Evolutionary conservation across 768 basidiomycete species (phyloP).

Genomic region (Harrya chromipes): DNA sequence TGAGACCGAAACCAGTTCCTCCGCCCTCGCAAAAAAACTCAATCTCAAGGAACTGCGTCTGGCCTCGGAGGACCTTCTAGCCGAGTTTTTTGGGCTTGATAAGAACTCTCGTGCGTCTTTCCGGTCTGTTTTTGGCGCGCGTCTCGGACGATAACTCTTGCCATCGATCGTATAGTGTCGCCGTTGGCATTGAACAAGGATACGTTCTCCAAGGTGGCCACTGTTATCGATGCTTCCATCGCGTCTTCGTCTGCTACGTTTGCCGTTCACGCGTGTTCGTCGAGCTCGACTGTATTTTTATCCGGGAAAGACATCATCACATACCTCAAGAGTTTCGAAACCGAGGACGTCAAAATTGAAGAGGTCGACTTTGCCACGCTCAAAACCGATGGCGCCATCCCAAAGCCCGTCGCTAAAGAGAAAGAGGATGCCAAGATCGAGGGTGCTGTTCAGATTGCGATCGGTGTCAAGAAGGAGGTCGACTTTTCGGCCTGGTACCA

Average conservation of each 20-base stretch:
- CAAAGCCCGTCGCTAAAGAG: constrained; percentile 44
- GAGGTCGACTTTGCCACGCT: constrained; percentile 71
- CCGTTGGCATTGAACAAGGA: constrained; percentile 66
- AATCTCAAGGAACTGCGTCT: constrained; percentile 85
- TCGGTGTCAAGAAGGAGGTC: constrained; percentile 93
- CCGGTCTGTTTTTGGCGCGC: neutral
- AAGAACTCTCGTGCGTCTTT: constrained; percentile 80
- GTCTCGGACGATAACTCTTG: neutral
- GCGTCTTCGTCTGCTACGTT: constrained; percentile 58
- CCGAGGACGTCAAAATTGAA: constrained; percentile 58
- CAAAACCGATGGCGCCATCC: constrained; percentile 42
- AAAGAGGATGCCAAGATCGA: constrained; percentile 82
- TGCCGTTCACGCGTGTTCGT: constrained; percentile 74
- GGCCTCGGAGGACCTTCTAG: constrained; percentile 81
- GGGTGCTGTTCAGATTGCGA: constrained; percentile 87
- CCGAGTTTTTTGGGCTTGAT: constrained; percentile 78
- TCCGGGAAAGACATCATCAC: constrained; percentile 70
- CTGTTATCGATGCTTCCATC: constrained; percentile 78
- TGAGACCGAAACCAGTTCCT: constrained; percentile 77
- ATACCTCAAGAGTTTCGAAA: constrained; percentile 72
- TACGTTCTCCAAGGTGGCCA: constrained; percentile 67
- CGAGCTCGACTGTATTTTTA: constrained; percentile 71
- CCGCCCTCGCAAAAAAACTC: constrained; percentile 72
- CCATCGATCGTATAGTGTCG: constrained; percentile 55
- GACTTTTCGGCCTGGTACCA: constrained; percentile 96